Percentiles rank a stretch among this genome's conserved stretches.
phyloP scores from a whole-genome alignment of 768 basidiomycete species.

The Mycena maculata region DNA sequence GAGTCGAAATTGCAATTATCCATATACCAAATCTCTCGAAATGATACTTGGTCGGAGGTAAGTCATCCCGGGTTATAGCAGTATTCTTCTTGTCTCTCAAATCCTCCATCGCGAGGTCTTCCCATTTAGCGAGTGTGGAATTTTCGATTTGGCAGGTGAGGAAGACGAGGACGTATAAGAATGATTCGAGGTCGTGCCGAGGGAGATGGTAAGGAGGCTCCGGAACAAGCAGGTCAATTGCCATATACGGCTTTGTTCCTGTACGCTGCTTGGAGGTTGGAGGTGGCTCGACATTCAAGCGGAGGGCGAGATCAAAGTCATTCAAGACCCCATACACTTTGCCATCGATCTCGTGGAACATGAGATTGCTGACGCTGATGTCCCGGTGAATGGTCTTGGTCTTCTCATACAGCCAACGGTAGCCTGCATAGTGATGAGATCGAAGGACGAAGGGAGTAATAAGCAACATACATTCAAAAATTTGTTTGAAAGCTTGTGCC shows the following conservation, averaged over 20 bases:
- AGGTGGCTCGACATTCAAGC: neutral
- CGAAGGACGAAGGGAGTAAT: neutral
- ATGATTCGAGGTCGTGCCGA: slow-evolving; percentile 44
- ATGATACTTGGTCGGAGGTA: too few species aligned
- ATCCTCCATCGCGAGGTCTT: neutral
- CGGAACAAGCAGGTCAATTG: slow-evolving; percentile 38
- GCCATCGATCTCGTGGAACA: slow-evolving; percentile 1
- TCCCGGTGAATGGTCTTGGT: slow-evolving; percentile 2
- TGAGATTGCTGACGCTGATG: neutral
- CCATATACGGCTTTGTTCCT: slow-evolving; percentile 46
- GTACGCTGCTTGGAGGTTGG: slow-evolving; percentile 38
- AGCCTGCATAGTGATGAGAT: slow-evolving; percentile 9
- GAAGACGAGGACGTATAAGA: slow-evolving; percentile 41
- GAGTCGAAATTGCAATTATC: too few species aligned
- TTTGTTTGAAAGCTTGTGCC: neutral
- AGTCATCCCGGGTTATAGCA: too few species aligned
- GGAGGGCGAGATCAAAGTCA: slow-evolving; percentile 11
- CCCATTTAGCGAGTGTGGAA: neutral
- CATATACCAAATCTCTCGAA: too few species aligned
- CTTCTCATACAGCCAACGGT: slow-evolving; percentile 1
- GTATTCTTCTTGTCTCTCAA: neutral
- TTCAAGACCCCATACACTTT: slow-evolving; percentile 7
- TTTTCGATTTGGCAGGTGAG: slow-evolving; percentile 8
- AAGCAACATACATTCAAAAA: slow-evolving; percentile 1
- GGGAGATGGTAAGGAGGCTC: slow-evolving; percentile 37